A percentile compares a stretch with the other conserved stretches of the same genome.
Evolutionary conservation across 2,329 filamentous ascomycete genomes (phyloP).

Genomic region (Aschersonia sp.): DNA sequence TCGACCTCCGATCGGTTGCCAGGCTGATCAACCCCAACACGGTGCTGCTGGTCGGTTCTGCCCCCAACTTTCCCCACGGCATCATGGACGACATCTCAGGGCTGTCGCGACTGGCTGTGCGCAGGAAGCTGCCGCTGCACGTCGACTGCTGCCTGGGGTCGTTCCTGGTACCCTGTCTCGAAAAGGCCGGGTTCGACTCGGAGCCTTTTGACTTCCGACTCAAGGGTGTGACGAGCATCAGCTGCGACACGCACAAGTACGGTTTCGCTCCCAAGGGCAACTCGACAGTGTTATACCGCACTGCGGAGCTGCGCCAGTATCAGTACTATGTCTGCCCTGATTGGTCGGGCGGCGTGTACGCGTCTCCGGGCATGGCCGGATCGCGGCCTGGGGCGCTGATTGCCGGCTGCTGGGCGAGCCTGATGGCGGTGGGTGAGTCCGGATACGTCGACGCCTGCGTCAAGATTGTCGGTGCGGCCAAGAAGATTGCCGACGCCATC

Average conservation of each 20-base stretch:
- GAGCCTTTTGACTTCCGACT: conserved; percentile 86
- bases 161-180: conserved; percentile 84
- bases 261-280: conserved; percentile 98
- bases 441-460: conserved; percentile 81
- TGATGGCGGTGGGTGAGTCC: conserved; percentile 76
- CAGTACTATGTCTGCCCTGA: conserved; percentile 95
- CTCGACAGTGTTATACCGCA: conserved; percentile 83
- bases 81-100: conserved; percentile 90
- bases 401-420: conserved; percentile 84
- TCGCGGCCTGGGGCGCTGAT: conserved; percentile 88
- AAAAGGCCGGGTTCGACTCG: conserved; percentile 83
- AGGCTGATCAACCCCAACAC: conserved; percentile 92
- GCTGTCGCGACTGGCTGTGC: conserved; percentile 68
- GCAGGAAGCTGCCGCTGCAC: conserved; percentile 73
- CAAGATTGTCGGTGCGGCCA: conserved; percentile 75
- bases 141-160: conserved; percentile 97
- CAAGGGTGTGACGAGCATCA: conserved; percentile 88
- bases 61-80: conserved; percentile 95
- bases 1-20: conserved; percentile 61
- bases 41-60: conserved; percentile 79
- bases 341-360: conserved; percentile 94
- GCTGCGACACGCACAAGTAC: conserved; percentile 97
- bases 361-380: conserved; percentile 80
- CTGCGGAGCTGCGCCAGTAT: conserved; percentile 60
- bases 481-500: conserved; percentile 67